Evolutionary conservation across 2,329 filamentous ascomycete genomes (phyloP), one percentile per base, ranked within the genome.

Genomic region (Aspergillaceae sp.): DNA sequence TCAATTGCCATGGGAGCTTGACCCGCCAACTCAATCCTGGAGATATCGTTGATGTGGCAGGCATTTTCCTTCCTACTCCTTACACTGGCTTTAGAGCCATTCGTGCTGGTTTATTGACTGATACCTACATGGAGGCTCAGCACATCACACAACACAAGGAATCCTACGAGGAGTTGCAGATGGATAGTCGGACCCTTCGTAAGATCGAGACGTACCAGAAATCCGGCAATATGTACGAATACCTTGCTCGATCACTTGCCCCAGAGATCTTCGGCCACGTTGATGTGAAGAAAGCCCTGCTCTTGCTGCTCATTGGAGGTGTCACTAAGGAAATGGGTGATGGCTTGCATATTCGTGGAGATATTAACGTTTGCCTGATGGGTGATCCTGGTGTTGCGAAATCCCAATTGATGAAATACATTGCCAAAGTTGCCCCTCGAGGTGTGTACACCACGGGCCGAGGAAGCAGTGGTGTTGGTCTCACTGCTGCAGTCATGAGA

Each of bases 71-170:
- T 29, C 94, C 92, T 1, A 97, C 90, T 0, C 92, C 92, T 0
- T 98, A 98, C 66, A 98, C 92, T n/a, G 92, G 92, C 38, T 98
- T 98, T 77, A 85, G 94, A 71, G 94, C 92, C 3, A 96, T 98
- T 72, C 86, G 86, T 56, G 92, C 92, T 28, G 92, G 92, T 48
- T 79, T 98, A n/a, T 72, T 98, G 50, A 98, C 92, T 32, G 92
- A 98, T 61, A 98, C 92, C 1, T 98, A 95, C 63, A 74, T 98
- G 8, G 92, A 98, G 70, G 92, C 91, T 4, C 92, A 98, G 64
- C 78, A 94, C 61, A 83, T 98, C 41, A 82, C 82, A 37, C 92
- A 98, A 66, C 92, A 98, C 77, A 98, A 98, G 74, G 95, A 96
- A 70, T 90, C 91, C 1, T 98, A 98, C 68, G 87, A 94, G 53